Base-by-base conservation (phyloP, 257 asterid species). In the Eucommia ulmoides region DNA sequence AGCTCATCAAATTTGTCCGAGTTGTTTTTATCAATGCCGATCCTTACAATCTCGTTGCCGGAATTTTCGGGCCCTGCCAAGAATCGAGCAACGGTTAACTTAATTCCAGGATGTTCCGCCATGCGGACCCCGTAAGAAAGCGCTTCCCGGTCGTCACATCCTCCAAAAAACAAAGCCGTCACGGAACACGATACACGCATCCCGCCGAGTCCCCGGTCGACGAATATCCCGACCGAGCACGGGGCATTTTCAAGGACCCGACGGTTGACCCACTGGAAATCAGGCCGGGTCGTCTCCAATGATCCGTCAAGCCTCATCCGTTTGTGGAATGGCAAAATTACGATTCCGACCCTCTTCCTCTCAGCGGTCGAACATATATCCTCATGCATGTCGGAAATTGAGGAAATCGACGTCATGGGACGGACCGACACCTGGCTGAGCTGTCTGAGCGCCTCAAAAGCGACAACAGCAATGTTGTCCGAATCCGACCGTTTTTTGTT, bases 131-230 rank as follows among this genome's bases (percentile, higher is more conserved):
- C 80, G 18, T 78, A 79, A 0, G 82, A 61, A 14, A 82, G 78
- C 0, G 93, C 93, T 50, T 82, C 93, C 1, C 74, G 80, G 23
- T 82, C 93, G 23, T 82, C 88, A 1, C 44, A 70, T 17, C 93
- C 93, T 0, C 93, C 93, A 2, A 78, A 73, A 74, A 78, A 78
- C 50, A 82, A 50, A 1, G 72, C 70, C 0, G 75, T 69, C 14
- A 82, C 54, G 7, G 74, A 73, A 7, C 84, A 83, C 1, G 93
- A 33, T 0, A 78, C 66, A 14, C 79, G 93, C 2, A 64, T 42
- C 4, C 93, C 93, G n/a, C 93, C 93, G 0, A 82, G 68, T 12
- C 93, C 93, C 11, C 93, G 66, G 26, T 82, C 93, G 0, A 82
- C 67, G n/a, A 82, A 49, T 25, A 82, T 74, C 10, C 80, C 85